A percentile compares a stretch with the other conserved stretches of the same genome.
These are phyloP conservation scores for Aspergillus biplanus DNA, from an alignment of 495 filamentous ascomycete species.

Conservation along the genomic window DNA sequence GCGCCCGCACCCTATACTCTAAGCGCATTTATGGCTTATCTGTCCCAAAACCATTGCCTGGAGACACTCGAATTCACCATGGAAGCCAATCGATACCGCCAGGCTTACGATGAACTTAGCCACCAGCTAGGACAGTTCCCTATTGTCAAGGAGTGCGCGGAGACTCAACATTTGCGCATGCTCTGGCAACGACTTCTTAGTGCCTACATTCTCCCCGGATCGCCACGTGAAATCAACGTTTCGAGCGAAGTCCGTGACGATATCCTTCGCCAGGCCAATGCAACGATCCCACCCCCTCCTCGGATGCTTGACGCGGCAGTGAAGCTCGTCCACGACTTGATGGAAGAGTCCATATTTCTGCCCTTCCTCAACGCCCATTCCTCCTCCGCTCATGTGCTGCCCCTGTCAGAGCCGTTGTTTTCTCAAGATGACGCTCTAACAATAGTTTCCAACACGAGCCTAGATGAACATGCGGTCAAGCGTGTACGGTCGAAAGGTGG, in stretches of 20 bases:
- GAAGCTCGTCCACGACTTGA: conserved; percentile 87
- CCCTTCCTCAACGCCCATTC: conserved; percentile 48
- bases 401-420: conserved; percentile 36
- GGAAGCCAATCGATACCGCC: conserved; percentile 88
- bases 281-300: conserved; percentile 71
- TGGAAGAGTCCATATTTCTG: conserved; percentile 87
- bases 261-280: conserved; percentile 66
- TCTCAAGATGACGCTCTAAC: conserved; percentile 38
- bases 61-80: conserved; percentile 98
- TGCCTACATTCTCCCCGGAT: conserved; percentile 62
- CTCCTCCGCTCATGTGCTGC: conserved; percentile 35
- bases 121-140: conserved; percentile 44
- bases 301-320: conserved; percentile 86
- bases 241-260: conserved; percentile 82
- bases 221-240: conserved; percentile 90
- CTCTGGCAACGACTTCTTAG: conserved; percentile 66
- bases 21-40: conserved; percentile 92
- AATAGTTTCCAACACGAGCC: conserved; percentile 33
- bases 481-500: conserved; percentile 39
- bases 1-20: conserved; percentile 92
- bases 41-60: conserved; percentile 96
- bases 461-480: conserved; percentile 40
- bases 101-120: conserved; percentile 66
- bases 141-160: conserved; percentile 53
- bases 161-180: conserved; percentile 72